A percentile compares a stretch with the other conserved stretches of the same genome.
Evolutionary conservation across 2,329 filamentous ascomycete genomes (phyloP).

Genomic region (Hyphodiscus sp.): DNA sequence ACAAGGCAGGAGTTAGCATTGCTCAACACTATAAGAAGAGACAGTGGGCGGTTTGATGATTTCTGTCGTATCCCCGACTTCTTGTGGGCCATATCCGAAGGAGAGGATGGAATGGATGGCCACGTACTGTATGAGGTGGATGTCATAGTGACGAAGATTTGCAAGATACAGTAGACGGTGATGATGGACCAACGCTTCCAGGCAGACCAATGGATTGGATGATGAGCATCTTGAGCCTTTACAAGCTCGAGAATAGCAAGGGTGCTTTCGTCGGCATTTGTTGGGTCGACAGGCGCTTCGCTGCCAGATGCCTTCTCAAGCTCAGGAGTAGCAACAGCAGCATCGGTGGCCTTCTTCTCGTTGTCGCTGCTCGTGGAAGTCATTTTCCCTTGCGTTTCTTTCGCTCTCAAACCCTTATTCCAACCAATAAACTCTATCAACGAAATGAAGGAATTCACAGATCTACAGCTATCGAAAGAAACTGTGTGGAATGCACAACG

Average conservation of each 20-base stretch:
- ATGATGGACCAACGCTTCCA: constrained; percentile 23
- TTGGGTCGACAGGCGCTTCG: constrained; percentile 4
- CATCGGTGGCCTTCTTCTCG: neutral
- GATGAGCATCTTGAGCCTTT: constrained; percentile 22
- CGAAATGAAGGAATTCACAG: neutral
- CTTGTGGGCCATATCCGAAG: neutral
- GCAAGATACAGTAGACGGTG: constrained; percentile 23
- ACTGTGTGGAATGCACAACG: neutral
- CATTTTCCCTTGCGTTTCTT: neutral
- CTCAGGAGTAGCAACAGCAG: constrained; percentile 3
- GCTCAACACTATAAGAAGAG: neutral
- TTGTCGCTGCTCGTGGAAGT: neutral
- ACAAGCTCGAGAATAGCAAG: constrained; percentile 23
- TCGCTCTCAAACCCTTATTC: neutral
- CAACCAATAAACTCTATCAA: neutral
- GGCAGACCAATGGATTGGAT: constrained; percentile 25
- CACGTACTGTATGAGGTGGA: constrained; percentile 23
- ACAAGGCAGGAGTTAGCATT: neutral
- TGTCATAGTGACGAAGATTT: constrained; percentile 34
- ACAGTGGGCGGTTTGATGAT: neutral
- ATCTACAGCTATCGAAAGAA: neutral
- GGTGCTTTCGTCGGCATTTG: constrained; percentile 9
- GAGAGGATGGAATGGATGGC: neutral
- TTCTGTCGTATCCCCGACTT: neutral
- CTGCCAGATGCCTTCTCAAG: constrained; percentile 5